phyloP scores from a whole-genome alignment of 106 monocot genomes.

The Triglochin maritima region DNA sequence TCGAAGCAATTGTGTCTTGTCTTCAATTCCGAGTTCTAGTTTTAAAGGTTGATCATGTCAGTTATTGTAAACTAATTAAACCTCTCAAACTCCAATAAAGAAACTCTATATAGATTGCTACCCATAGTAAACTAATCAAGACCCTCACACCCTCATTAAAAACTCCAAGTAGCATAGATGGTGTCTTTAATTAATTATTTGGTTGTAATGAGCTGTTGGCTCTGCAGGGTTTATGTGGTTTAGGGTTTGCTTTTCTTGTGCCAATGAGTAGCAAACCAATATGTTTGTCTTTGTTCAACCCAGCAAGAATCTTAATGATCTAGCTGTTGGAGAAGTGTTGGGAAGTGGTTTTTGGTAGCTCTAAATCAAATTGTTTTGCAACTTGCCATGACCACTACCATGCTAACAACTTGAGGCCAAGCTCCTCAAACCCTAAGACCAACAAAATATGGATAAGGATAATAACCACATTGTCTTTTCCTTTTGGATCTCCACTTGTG shows the following conservation, averaged over 20 bases:
- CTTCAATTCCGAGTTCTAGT: too few species aligned
- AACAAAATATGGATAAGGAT: not conserved
- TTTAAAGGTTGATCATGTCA: too few species aligned
- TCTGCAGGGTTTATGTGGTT: not conserved
- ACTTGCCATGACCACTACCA: not conserved
- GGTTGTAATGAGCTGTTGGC: not conserved
- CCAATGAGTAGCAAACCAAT: not conserved
- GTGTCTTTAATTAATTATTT: not conserved
- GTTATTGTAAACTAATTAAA: too few species aligned
- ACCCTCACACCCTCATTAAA: too few species aligned
- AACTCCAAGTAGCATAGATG: too few species aligned
- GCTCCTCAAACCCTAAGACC: not conserved
- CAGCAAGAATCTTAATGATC: constrained; percentile 4
- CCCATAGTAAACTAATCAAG: too few species aligned
- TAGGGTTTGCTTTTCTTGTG: not conserved
- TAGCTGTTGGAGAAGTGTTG: not conserved
- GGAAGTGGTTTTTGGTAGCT: not conserved
- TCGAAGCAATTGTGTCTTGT: too few species aligned
- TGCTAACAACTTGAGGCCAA: not conserved
- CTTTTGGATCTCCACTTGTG: not conserved
- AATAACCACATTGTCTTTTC: constrained; percentile 2
- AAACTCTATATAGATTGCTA: too few species aligned
- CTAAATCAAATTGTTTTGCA: not conserved
- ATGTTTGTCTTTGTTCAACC: constrained; percentile 1
- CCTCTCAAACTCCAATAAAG: too few species aligned